Evolutionary conservation across 2,329 filamentous ascomycete genomes (phyloP).

Genomic region (Alternaria rosae): DNA sequence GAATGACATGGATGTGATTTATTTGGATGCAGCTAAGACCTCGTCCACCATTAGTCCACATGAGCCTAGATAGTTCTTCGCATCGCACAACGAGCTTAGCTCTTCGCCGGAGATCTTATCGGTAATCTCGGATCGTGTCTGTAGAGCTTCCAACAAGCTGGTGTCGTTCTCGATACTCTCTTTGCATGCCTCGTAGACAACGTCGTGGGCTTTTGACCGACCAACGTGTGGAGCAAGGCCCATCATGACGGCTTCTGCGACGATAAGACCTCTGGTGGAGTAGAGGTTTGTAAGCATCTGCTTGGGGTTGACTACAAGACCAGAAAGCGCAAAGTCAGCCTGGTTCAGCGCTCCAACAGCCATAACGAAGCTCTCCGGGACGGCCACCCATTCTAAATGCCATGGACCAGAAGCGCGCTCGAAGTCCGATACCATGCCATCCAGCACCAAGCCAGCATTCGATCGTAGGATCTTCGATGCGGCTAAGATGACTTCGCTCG

Average conservation of each 20-base stretch:
- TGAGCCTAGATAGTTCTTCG: conserved; percentile 55
- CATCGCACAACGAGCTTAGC: conserved; percentile 64
- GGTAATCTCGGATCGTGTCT: conserved; percentile 52
- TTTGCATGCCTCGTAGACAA: conserved; percentile 64
- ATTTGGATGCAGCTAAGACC: conserved; percentile 41
- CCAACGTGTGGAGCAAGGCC: conserved; percentile 62
- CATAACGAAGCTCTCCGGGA: conserved; percentile 63
- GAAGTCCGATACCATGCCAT: conserved; percentile 66
- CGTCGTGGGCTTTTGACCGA: conserved; percentile 62
- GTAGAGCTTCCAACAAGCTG: conserved; percentile 55
- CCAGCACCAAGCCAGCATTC: conserved; percentile 61
- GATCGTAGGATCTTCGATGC: conserved; percentile 62
- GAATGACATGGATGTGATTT: conserved; percentile 3
- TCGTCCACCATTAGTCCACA: conserved; percentile 48
- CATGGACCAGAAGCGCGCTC: conserved; percentile 66
- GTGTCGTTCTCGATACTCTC: conserved; percentile 56
- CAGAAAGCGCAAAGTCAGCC: conserved; percentile 61
- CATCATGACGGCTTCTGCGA: conserved; percentile 69
- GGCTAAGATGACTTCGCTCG: conserved; percentile 64
- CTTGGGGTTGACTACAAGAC: conserved; percentile 59
- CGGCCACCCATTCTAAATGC: conserved; percentile 66
- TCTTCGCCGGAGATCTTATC: conserved; percentile 55
- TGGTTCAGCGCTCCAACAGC: conserved; percentile 62
- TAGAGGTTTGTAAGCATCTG: conserved; percentile 61
- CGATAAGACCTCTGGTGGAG: conserved; percentile 62